Evolutionary conservation across 2,329 filamentous ascomycete species (phyloP), one percentile per base, ranked within the genome.

Genomic region (Curvularia sp.): DNA sequence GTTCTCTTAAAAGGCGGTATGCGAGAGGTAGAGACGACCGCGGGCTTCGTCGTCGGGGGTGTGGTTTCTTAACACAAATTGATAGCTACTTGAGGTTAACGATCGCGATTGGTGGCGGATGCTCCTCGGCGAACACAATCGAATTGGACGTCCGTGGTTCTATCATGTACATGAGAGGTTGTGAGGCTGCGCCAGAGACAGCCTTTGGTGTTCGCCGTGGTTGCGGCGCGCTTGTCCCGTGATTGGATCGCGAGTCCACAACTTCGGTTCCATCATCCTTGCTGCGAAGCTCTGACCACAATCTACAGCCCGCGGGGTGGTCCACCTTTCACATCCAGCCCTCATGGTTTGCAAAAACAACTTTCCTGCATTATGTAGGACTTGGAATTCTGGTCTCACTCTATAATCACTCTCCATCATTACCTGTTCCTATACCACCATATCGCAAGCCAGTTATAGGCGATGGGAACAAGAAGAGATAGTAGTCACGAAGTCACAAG

Each of bases 191-290:
- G 53, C 39, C 48, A 26, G 53, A 63, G 43, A 26, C 28, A 38
- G 51, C 31, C 50, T 33, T 18, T 48, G 51, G 42, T 42, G 60
- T 55, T 61, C 52, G 58, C 53, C 43, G 58, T 59, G 46, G 58
- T 59, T 60, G 55, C 61, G 58, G 58, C 58, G 63, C 63, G 56
- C 49, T 49, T 57, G 57, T 31, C 39, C 59, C 39, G 49, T 60
- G 53, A 65, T 65, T 66, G 61, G 63, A 57, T 66, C 63, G 55
- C 63, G 48, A 55, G 57, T 60, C 52, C 57, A 57, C 58, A 57
- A 52, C 52, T 56, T 58, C 51, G 57, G 58, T 41, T 35, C 52
- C 35, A 42, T 33, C 30, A 64, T 59, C 56, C 58, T 52, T 53
- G 60, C 33, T 47, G 46, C 46, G 43, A 56, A 56, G 53, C 53